Base-by-base conservation (phyloP, 1,284 basidiomycete genomes). In the Naganishia sp. region DNA sequence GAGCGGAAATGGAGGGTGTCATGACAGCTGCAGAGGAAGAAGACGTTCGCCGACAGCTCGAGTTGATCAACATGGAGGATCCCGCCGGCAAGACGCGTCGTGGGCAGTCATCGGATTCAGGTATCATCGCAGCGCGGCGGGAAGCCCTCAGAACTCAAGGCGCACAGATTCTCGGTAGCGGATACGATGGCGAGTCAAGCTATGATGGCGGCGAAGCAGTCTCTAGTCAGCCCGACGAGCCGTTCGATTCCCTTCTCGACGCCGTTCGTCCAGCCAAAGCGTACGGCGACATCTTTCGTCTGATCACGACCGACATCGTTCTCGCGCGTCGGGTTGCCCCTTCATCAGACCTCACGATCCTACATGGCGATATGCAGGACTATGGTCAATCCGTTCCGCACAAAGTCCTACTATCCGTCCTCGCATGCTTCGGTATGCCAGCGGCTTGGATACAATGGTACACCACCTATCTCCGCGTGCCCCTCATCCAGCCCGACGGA, bases 341-440 rank as follows among this genome's bases (percentile, higher is more conserved):
- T 28, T 48, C n/a, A n/a, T 43, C 31, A 13, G 53, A 65, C 28
- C 49, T 66, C 11, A 53, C 56, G 11, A 43, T 59, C 28, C 55
- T 66, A 6, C 64, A 66, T 31, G 55, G 56, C 55, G 64, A 66
- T n/a, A n/a, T 66, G 25, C 56, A 66, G 25, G 64, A 66, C 49
- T 66, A 60, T 60, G 56, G 64, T 6, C n/a, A 42, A 36, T 59
- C 55, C 49, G 49, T 66, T 4, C n/a, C 55, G 28, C 64, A 66
- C 18, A 48, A 57, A 18, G 64, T 66, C 25, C 43, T 59, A 4
- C 42, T 59, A 18, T 36, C 64, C 9, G 44, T 60, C 5, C 52
- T 66, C 50, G 16, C 52, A 18, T 66, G 33, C 49, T 66, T 66
- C 25, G 64, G 64, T 10, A 52, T 59, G n/a, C 64, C 64, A 1